Evolutionary conservation across 352 stramenopile genomes (phyloP), one percentile per base, ranked within the genome.

Genomic region (Pseudoperonospora humuli): DNA sequence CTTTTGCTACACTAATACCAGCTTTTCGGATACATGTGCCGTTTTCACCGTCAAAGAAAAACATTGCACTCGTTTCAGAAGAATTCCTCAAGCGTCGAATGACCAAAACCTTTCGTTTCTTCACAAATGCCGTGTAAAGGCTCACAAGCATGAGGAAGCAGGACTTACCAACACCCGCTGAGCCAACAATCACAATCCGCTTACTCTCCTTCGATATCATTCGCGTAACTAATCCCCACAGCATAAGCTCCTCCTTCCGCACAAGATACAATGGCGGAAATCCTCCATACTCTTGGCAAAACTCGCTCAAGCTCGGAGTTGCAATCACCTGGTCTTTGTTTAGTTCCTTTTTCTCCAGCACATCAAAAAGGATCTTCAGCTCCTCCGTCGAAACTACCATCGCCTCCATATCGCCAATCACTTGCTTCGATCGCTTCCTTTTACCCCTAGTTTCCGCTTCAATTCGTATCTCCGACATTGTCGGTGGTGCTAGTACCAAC

Each of bases 251-350:
- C 43, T 64, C 55, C 33, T 39, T 48, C 6, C 55, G 50, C 24
- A 60, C 33, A 19, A 64, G 57, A 52, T 49, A 64, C 19, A 42
- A 32, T 14, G 38, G n/a, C 11, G 49, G 50, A 56, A 64, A 64
- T 18, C 38, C 55, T 35, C 55, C 55, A 17, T 49, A 47, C 0
- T 28, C 23, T 43, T 42, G 38, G 31, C 34, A 64, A 36, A 60
- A 64, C 18, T 44, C 27, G 17, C 32, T 42, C 21, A 64, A 29
- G 17, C 25, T 24, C 23, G 14, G 14, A 3, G 55, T 64, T 28
- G 17, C 1, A 24, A 61, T 21, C 7, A 47, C 2, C 5, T 42
- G 45, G 1, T 46, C 24, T 10, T 39, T 21, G 33, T 11, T 39
- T 15, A 36, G 39, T 26, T 20, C 46, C 7, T 45, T 39, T 29